phyloP scores from a whole-genome alignment of 257 asterid genomes.

The Solanum pimpinellifolium region DNA sequence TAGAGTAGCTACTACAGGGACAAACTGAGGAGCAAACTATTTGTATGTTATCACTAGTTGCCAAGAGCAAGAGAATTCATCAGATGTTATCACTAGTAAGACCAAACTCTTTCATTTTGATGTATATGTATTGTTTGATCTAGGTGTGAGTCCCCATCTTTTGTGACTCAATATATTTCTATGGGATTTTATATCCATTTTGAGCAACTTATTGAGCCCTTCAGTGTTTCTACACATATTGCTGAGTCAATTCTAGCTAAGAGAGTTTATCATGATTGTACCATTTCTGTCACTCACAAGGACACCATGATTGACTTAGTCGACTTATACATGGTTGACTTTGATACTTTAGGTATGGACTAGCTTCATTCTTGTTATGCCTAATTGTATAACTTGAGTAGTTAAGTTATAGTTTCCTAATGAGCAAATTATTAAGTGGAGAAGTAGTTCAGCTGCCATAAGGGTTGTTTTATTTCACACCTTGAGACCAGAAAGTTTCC shows the following conservation, averaged over 20 bases:
- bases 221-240: not conserved
- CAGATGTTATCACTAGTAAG: not conserved
- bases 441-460: no score
- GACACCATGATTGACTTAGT: not conserved
- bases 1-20: not conserved
- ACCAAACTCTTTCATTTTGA: not conserved
- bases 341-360: not conserved
- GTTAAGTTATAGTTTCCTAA: no score
- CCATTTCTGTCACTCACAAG: not conserved
- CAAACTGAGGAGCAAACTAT: not conserved
- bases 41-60: not conserved
- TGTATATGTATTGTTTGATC: not conserved
- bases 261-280: not conserved
- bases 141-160: not conserved
- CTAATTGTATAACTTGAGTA: no score
- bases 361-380: no score
- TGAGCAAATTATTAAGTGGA: no score
- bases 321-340: not conserved
- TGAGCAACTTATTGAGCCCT: not conserved
- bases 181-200: not conserved
- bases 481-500: no score
- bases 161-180: not conserved
- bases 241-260: not conserved
- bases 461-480: no score
- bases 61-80: no score